Evolutionary conservation across 108 stramenopile species (phyloP), one percentile per base, ranked within the genome.

Genomic region (Cyclotella baltica): DNA sequence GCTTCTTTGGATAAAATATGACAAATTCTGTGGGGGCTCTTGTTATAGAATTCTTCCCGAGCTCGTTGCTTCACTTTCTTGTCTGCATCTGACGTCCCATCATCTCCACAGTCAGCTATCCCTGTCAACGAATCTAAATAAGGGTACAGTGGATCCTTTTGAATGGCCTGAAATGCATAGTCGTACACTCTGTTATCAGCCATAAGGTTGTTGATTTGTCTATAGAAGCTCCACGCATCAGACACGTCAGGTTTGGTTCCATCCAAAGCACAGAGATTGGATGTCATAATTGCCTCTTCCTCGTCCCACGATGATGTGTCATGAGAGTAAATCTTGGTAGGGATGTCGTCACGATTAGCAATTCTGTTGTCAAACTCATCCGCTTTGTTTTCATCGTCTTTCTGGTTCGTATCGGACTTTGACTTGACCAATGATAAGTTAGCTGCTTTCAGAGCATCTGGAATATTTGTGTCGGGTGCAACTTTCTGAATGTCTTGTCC

Each of bases 101-200:
- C 72, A 22, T 78, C 77, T 31, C 72, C 73, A 57, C 77, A 50
- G 34, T 81, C 80, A 28, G 75, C 62, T 36, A 81, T 71, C 9
- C 80, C 80, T n/a, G 75, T 40, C 33, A 81, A 58, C 3, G 77
- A 78, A 65, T 83, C 67, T 22, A 83, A 62, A 28, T 83, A 83
- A 22, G 81, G 77, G 23, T 83, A 83, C 4, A 83, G 65, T 28
- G 81, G 81, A 47, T 83, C 81, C 6, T 78, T 55, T 66, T 83
- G 71, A 29, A 83, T 35, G 8, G 15, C n/a, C 16, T 63, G 25
- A 51, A 70, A 83, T 43, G 66, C 62, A 56, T 83, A 72, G 16
- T 83, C 81, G 51, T 83, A 83, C n/a, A 66, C 53, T 19, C 77
- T 72, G 31, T 75, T 77, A 8, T 83, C 74, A 30, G 65, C 73